Percentiles rank a stretch among this genome's conserved stretches.
These are phyloP conservation scores for Fusarium compactum DNA, from an alignment of 2,329 filamentous ascomycete genomes.

Conservation along the genomic window DNA sequence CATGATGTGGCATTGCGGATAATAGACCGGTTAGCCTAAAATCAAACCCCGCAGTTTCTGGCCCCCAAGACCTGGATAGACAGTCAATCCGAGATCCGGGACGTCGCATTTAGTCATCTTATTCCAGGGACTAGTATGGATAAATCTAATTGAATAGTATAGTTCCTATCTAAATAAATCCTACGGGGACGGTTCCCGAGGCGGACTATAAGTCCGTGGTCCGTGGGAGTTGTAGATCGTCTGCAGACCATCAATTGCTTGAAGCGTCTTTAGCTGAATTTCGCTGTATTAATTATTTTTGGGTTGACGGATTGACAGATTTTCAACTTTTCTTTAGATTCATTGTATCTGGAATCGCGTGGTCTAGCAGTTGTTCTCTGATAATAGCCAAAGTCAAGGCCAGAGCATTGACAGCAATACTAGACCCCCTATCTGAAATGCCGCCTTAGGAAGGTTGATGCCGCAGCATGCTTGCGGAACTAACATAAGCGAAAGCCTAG, in stretches of 20 bases:
- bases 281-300: background rate
- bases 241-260: background rate
- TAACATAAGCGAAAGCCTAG: background rate
- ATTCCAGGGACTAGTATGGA: background rate
- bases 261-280: too few relatives aligned
- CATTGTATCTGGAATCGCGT: background rate
- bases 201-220: background rate
- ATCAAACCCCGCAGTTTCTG: background rate
- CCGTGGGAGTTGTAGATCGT: background rate
- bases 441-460: background rate
- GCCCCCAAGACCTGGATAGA: too few relatives aligned
- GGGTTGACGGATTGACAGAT: fast-evolving
- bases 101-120: background rate
- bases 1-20: background rate
- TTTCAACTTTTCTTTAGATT: background rate
- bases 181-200: background rate
- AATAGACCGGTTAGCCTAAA: background rate
- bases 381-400: background rate
- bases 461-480: background rate
- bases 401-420: background rate
- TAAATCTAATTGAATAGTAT: too few relatives aligned
- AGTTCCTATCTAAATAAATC: background rate
- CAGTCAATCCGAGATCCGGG: background rate
- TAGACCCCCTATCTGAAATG: background rate
- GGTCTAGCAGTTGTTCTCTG: background rate